Base-by-base conservation (phyloP, 73 alveolate genomes). In the Paramecium primaurelia region DNA sequence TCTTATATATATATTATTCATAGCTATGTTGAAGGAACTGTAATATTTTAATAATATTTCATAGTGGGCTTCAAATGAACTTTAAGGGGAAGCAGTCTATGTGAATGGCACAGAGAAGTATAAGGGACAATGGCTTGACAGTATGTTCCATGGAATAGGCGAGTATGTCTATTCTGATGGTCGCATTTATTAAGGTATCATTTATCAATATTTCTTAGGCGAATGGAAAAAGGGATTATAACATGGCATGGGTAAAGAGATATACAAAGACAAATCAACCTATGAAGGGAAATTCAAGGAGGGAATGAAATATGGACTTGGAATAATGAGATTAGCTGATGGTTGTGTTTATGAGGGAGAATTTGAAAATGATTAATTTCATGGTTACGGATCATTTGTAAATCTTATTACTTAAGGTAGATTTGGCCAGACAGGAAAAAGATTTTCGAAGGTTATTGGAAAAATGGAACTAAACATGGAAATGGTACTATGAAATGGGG, bases 321-420 rank as follows among this genome's bases (percentile, higher is more conserved):
- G 93, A 36, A 59, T 86, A 9, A 28, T 58, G 0, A 22, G 18
- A 30, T 86, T 37, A 36, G 16, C 88, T 7, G 91, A 80, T 34
- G 91, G 91, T 5, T 80, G 75, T 22, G 49, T 80, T 9, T 80
- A 80, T 80, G 77, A 80, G 8, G 91, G 91, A 18, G 40, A 25
- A 45, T 80, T 42, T 32, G 71, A 80, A 42, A 80, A 80, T 32
- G 95, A 86, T 45, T 30, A 45, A 54, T 34, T 47, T 25, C 86
- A 91, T 91, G 95, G 95, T 47, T 54, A 51, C 28, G 95, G 95
- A 91, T 88, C 44, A 69, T 91, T 83, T 86, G 88, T 54, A 34
- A 26, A 22, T 25, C 20, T 25, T 20, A 7, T 38, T 91, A 14
- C 40, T 36, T 28, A 38, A 45, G 30, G 69, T 47, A 45, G 71